Base-by-base conservation (phyloP, 257 asterid species). In the Scutellaria barbata region DNA sequence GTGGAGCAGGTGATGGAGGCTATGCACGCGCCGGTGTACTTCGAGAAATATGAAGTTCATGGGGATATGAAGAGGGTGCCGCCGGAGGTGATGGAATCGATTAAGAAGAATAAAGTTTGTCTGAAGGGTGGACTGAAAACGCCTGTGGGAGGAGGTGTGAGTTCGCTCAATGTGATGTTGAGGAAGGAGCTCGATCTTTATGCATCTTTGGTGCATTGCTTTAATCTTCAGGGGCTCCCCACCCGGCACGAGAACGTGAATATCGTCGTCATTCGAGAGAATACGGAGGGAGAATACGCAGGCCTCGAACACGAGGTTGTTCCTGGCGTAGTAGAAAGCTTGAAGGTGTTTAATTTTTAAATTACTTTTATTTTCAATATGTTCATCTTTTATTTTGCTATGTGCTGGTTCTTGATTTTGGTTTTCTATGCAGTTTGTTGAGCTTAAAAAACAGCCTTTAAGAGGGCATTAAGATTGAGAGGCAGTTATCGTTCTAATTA, bases 271-370 rank as follows among this genome's bases (percentile, higher is more conserved):
- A 92, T 95, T 59, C 80, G 99, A 81, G 99, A 92, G 83, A 95
- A 95, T 16, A 95, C 98, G 0, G 99, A 95, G 82, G 99, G 99
- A 0, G 99, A 95, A 68, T 95, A 95, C 76, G 80, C 97, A 0
- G 99, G 99, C 8, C 87, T 95, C 42, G 99, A 95, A 83, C 99
- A 95, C 74, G 98, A 95, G 96, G 99, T 95, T 51, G 97, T 92
- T 82, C 98, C 98, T 22, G 98, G 99, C 66, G 98, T 95, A 42
- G 98, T 95, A 4, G 99, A 95, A 66, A 95, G 99, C 87, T 87
- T 95, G 35, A 95, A 95, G 97, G 99, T 95, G 73, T 58, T 72
- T 69, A 17, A 9, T 8, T 35, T 33, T 54, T 53, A 48, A 63
- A 56, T 30, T 70, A 2, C 25, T 22, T 1, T 22, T 22, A 22